Conservation (phyloP, 345 rosid genomes). For the Arabidopsis arenosa region DNA sequence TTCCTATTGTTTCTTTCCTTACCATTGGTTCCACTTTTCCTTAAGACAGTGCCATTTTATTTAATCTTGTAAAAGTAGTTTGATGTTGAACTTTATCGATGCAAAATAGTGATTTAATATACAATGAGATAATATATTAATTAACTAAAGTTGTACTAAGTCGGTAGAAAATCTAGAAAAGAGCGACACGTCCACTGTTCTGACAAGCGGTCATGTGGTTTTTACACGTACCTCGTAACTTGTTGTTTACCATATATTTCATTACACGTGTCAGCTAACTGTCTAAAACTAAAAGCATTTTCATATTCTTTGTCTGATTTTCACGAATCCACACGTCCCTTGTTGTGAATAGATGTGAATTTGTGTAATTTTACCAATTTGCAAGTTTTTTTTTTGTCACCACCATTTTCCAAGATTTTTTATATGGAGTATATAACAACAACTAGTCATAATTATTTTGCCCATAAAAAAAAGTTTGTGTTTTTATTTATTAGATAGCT, state of each 20-base stretch:
- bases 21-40: conserved; percentile 18
- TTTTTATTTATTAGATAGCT: too few species aligned
- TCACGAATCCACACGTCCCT: not conserved
- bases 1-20: conserved; percentile 9
- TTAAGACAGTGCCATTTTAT: not conserved
- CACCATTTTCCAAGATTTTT: not conserved
- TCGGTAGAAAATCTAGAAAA: conserved; percentile 13
- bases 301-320: not conserved
- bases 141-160: not conserved
- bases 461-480: too few species aligned
- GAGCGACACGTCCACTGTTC: conserved; percentile 19
- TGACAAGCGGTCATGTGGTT: conserved; percentile 20
- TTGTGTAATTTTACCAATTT: not conserved
- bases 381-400: not conserved
- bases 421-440: too few species aligned
- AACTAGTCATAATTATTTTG: too few species aligned
- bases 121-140: not conserved
- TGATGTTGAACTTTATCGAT: conserved; percentile 14
- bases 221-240: conserved; percentile 39
- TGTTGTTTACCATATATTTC: conserved; percentile 6
- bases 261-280: conserved; percentile 8
- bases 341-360: not conserved
- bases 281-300: not conserved
- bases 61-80: not conserved
- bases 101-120: not conserved